Evolutionary conservation across 2,329 filamentous ascomycete genomes (phyloP).

Genomic region (Exophiala bonariae): DNA sequence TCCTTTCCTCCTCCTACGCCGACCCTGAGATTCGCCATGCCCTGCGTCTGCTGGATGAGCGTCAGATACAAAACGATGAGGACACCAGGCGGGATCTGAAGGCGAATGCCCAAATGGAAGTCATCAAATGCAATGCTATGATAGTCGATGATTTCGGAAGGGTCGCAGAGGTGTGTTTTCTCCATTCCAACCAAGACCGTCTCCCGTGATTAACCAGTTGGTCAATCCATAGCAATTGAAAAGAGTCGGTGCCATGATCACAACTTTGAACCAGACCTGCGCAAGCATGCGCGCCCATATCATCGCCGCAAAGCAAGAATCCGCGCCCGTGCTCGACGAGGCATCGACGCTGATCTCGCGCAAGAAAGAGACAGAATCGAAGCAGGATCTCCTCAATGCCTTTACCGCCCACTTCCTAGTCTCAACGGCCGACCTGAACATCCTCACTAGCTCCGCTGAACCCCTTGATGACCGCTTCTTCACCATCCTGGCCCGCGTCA

Average conservation of each 20-base stretch:
- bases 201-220: background rate
- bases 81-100: conserved; percentile 78
- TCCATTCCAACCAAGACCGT: background rate
- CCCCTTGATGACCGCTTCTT: conserved; percentile 88
- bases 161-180: conserved; percentile 72
- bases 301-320: conserved; percentile 71
- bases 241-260: conserved; percentile 77
- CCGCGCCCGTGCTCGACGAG: conserved; percentile 73
- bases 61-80: conserved; percentile 70
- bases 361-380: conserved; percentile 72
- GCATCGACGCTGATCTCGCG: conserved; percentile 71
- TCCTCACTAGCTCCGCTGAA: conserved; percentile 74
- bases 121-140: conserved; percentile 87
- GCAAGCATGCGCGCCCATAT: conserved; percentile 78
- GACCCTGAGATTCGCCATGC: conserved; percentile 90
- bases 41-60: conserved; percentile 72
- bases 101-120: conserved; percentile 68
- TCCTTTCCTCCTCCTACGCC: conserved; percentile 88
- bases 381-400: conserved; percentile 75
- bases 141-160: conserved; percentile 85
- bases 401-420: conserved; percentile 84
- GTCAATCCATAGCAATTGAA: conserved; percentile 49
- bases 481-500: conserved; percentile 70
- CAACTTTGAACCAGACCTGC: conserved; percentile 76
- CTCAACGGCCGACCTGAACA: conserved; percentile 74